Base-by-base conservation (phyloP, 371 early-diverging fungal genomes). In the Neoconidiobolus thromboides region DNA sequence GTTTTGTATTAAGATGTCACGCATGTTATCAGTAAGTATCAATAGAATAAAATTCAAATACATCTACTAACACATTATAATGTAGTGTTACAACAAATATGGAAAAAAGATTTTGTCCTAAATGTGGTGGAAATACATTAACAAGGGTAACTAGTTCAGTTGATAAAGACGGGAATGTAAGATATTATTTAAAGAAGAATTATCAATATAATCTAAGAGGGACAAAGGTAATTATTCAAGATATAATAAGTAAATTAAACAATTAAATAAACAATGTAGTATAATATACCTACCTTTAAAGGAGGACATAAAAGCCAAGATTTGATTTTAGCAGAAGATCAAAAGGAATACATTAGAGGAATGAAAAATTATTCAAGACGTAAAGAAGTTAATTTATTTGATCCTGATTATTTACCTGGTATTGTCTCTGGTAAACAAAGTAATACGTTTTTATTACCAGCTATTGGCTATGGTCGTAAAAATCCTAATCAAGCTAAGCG, bases 1-100 rank as follows among this genome's bases (percentile, higher is more conserved):
- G 76, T 54, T 93, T 82, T 79, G 87, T 95, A 2, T 70, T 95
- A 69, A 79, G 97, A 51, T 97, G 97, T 70, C 94, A 95, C 66
- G 91, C 86, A 2, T 97, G 97, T 68, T 91, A 72, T 79, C 79
- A 82, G 85, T 85, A 76, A 68, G 76, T 46, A 26, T 14, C 12
- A 12, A 5, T 46, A 10, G 10, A 40, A 4, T 2, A 15, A 4
- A 14, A 14, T 12, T 56, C 14, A 39, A 37, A 1, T 50, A 10
- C 43, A 41, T 15, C 46, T n/a, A 46, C 26, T 26, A 26, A 26
- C 26, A 26, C 26, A 26, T 41, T 26, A 10, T 42, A 43, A 49
- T 43, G 43, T 63, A 79, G 82, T 55, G 80, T 85, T 43, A 91
- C 93, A 0, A 77, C 76, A 44, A 80, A 91, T 54, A 85, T 94